Percentiles rank a stretch among this genome's conserved stretches.
Evolutionary conservation across 108 stramenopile genomes (phyloP).

Genomic region (Cylindrotheca closterium): DNA sequence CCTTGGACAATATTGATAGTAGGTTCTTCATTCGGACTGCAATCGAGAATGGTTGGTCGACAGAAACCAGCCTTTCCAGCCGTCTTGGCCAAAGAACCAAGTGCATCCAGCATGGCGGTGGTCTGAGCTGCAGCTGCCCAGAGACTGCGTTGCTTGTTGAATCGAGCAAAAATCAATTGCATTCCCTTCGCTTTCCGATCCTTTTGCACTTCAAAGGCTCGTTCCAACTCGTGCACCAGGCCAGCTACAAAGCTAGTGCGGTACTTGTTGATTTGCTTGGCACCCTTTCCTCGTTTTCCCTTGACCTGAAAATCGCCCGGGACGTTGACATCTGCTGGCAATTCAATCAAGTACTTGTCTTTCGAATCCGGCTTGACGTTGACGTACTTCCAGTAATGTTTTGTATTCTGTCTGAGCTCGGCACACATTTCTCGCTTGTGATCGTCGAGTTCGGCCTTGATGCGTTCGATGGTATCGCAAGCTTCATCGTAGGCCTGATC

Average conservation of each 20-base stretch:
- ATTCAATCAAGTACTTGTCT: conserved; percentile 95
- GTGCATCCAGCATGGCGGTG: conserved; percentile 91
- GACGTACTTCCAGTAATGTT: conserved; percentile 76
- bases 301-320: conserved; percentile 85
- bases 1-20: conserved; percentile 81
- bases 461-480: conserved; percentile 69
- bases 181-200: conserved; percentile 89
- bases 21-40: conserved; percentile 47
- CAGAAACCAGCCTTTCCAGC: conserved; percentile 76
- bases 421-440: conserved; percentile 85
- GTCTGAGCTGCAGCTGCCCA: conserved; percentile 91
- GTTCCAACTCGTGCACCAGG: conserved; percentile 78
- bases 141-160: conserved; percentile 79
- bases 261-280: conserved; percentile 92
- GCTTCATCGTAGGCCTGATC: conserved; percentile 92
- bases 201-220: conserved; percentile 74
- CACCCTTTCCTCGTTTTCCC: conserved; percentile 83
- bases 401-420: conserved; percentile 44
- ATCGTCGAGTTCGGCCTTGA: conserved; percentile 71
- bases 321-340: conserved; percentile 78
- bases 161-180: conserved; percentile 92
- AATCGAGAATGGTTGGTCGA: conserved; percentile 74
- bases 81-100: conserved; percentile 88
- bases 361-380: conserved; percentile 88
- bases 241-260: conserved; percentile 73